Conservation (phyloP, 2,329 filamentous ascomycete genomes). For the Juglanconis juglandina region DNA sequence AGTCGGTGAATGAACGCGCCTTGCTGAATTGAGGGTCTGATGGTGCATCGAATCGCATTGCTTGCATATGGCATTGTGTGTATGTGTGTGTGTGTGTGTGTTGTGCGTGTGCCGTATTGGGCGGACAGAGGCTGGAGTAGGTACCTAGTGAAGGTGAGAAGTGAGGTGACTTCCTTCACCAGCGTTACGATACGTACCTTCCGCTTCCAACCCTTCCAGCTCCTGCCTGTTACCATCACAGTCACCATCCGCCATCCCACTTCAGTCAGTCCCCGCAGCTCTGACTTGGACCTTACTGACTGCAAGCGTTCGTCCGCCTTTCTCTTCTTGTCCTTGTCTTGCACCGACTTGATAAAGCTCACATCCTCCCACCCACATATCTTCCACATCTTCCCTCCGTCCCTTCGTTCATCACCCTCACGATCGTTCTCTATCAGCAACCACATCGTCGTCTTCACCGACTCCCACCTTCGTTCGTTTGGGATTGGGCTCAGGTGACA, state of each 20-base stretch:
- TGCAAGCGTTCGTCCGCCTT: neutral
- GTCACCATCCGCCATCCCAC: neutral
- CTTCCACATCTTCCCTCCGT: neutral
- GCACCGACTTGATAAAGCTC: slow-evolving; percentile 12
- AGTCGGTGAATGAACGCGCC: too few relatives aligned
- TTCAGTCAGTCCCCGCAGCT: slow-evolving; percentile 1
- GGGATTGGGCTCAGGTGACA: neutral
- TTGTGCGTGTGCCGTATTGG: neutral
- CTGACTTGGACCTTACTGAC: neutral
- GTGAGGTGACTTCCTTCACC: slow-evolving; percentile 8
- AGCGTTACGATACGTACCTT: neutral
- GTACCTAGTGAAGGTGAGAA: neutral
- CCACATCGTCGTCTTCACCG: slow-evolving; percentile 9
- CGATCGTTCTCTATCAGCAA: slow-evolving; percentile 8
- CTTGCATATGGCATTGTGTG: neutral
- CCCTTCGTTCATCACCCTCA: slow-evolving; percentile 5
- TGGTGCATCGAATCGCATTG: neutral
- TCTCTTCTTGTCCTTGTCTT: neutral
- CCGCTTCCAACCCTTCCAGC: neutral
- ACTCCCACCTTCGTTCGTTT: slow-evolving; percentile 13
- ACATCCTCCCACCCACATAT: neutral
- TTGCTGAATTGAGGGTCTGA: neutral
- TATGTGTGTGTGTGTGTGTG: neutral
- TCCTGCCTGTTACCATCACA: neutral
- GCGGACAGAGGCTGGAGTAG: neutral